phyloP scores from a whole-genome alignment of 371 early-diverging fungal genomes.

The Syncephalastrum contaminatum region DNA sequence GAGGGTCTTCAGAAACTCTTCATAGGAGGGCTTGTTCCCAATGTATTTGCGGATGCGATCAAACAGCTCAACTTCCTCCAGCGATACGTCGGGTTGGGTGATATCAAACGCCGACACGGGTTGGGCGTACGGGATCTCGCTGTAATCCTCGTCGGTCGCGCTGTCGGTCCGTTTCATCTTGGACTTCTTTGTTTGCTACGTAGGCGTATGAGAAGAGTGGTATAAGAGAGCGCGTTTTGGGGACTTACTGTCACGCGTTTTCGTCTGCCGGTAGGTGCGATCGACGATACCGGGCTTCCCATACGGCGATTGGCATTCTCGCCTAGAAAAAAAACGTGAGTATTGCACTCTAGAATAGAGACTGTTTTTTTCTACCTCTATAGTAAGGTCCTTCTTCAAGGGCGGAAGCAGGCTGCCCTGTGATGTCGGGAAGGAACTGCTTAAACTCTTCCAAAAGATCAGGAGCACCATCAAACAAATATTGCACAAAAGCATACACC shows the following conservation, averaged over 20 bases:
- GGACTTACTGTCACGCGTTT: no score
- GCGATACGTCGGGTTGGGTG: constrained; percentile 34
- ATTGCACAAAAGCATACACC: constrained; percentile 90
- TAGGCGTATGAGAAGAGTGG: neutral
- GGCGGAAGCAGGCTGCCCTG: constrained; percentile 29
- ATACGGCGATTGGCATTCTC: no score
- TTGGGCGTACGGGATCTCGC: constrained; percentile 8
- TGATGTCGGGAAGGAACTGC: constrained; percentile 88
- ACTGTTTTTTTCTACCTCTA: neutral
- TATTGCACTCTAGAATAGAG: no score
- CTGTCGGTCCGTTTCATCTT: constrained; percentile 7
- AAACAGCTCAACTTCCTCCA: constrained; percentile 91
- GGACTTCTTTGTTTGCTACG: constrained; percentile 9
- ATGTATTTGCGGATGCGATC: constrained; percentile 87
- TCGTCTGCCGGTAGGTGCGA: no score
- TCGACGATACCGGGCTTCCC: no score
- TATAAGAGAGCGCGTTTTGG: neutral
- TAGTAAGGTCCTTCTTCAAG: constrained; percentile 6
- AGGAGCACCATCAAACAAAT: constrained; percentile 78
- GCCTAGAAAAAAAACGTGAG: no score
- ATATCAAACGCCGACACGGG: constrained; percentile 34
- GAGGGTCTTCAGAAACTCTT: constrained; percentile 96
- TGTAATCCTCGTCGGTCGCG: neutral
- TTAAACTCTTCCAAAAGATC: constrained; percentile 95
- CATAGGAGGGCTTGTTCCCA: constrained; percentile 83